These are phyloP conservation scores for Ogataea polymorpha DNA, from an alignment of 805 yeast genomes.

Conservation along the genomic window DNA sequence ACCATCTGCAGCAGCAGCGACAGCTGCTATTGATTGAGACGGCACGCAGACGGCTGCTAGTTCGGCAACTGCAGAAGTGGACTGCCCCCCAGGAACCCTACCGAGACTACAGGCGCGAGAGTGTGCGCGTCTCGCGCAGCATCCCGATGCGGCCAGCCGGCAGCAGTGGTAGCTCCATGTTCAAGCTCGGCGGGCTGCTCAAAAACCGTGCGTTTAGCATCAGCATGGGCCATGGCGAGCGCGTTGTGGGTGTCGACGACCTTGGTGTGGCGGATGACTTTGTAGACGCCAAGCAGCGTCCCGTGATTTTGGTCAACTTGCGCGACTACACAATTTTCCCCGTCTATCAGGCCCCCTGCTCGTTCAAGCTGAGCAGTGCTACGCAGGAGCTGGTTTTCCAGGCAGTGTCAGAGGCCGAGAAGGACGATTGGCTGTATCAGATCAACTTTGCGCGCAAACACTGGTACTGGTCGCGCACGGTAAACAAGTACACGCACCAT, in stretches of 20 bases:
- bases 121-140: slow-evolving; percentile 5
- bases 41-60: slow-evolving; percentile 17
- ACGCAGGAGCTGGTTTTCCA: slow-evolving; percentile 58
- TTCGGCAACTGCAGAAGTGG: slow-evolving; percentile 1
- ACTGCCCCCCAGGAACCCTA: slow-evolving; percentile 2
- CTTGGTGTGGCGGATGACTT: slow-evolving; percentile 52
- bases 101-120: slow-evolving; percentile 5
- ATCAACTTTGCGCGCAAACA: slow-evolving; percentile 48
- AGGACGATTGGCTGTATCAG: slow-evolving; percentile 68
- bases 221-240: slow-evolving; percentile 36
- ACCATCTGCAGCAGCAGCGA: slow-evolving; percentile 45
- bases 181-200: slow-evolving; percentile 30
- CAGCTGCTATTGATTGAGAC: slow-evolving; percentile 52
- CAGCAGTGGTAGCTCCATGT: slow-evolving; percentile 16
- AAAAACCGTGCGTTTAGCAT: slow-evolving; percentile 60
- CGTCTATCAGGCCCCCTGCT: slow-evolving; percentile 45
- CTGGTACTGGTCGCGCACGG: slow-evolving; percentile 48
- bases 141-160: slow-evolving; percentile 5
- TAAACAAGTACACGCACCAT: slow-evolving; percentile 20
- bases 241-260: slow-evolving; percentile 46
- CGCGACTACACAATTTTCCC: slow-evolving; percentile 47
- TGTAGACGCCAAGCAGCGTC: slow-evolving; percentile 47
- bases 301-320: slow-evolving; percentile 45
- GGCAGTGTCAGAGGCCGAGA: slow-evolving; percentile 56
- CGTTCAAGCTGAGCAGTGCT: slow-evolving; percentile 44